Base-by-base conservation (phyloP, 1,284 basidiomycete genomes). In the Polyporus tsugae region DNA sequence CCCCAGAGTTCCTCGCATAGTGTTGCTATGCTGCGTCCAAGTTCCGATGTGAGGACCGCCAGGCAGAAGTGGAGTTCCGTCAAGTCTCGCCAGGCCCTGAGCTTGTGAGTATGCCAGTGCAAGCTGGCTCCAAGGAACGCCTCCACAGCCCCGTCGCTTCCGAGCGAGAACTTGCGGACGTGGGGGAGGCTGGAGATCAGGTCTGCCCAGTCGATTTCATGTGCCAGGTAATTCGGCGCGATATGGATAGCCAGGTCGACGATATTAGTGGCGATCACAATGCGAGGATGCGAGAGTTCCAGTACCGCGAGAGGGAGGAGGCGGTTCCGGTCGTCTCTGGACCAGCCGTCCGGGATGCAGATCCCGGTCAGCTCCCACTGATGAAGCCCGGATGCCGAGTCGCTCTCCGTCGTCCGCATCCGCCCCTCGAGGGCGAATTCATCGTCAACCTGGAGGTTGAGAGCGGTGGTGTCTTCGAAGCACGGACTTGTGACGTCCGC, bases 1-100 rank as follows among this genome's bases (percentile, higher is more conserved):
- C 17, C 4, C 46, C 46, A 52, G 10, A 52, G 11, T 22, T 52
- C 22, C 11, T 11, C 6, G 22, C 46, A 52, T 1, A 52, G 46
- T 0, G 11, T 13, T n/a, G 10, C 4, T 4, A 52, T 13, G 22
- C 13, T 25, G 10, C 1, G 1, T 11, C 22, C 10, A 11, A 52
- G n/a, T 5, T 25, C 22, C 46, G 10, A 11, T n/a, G 11, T 22
- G 46, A 52, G 9, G 46, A 22, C 13, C 11, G 46, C 46, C 10
- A 58, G 17, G 33, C 55, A 58, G 36, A 58, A 58, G 35, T 38
- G 17, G 35, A 58, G n/a, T n/a, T 58, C 55, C 17, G 15, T 35
- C 55, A 58, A 6, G 35, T 19, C 35, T 19, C n/a, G 19, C 35
- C 55, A 58, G 36, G 19, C 6, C 35, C 17, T 58, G 17, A n/a